These are phyloP conservation scores for Asterophora parasitica DNA, from an alignment of 768 basidiomycete genomes.

Conservation along the genomic window DNA sequence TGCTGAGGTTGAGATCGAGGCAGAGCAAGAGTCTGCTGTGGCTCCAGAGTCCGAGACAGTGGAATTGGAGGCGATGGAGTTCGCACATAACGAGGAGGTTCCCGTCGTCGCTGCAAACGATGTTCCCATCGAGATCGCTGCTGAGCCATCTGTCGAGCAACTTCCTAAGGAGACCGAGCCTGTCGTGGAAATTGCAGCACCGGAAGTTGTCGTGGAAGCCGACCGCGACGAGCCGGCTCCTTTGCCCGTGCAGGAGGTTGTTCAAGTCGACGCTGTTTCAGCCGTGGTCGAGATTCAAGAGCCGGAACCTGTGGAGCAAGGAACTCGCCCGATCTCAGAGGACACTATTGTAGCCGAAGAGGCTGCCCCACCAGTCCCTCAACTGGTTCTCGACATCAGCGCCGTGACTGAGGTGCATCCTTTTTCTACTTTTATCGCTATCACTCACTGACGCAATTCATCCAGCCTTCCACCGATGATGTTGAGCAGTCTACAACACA, in stretches of 20 bases:
- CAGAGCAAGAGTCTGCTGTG: neutral
- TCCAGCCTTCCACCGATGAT: slow-evolving; percentile 2
- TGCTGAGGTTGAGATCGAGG: slow-evolving; percentile 1
- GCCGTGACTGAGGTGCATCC: slow-evolving; percentile 8
- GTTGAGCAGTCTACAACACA: slow-evolving; percentile 1
- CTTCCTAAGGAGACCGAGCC: neutral
- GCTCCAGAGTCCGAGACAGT: neutral
- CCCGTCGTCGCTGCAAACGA: neutral
- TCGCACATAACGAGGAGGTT: slow-evolving; percentile 11
- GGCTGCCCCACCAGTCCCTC: slow-evolving; percentile 3
- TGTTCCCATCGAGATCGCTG: neutral
- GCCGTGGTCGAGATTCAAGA: neutral
- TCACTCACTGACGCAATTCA: neutral
- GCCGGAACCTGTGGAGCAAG: neutral
- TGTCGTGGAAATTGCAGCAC: neutral
- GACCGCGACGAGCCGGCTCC: neutral
- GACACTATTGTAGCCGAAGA: neutral
- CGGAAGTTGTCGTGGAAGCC: neutral
- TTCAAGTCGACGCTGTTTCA: neutral
- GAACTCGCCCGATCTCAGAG: neutral
- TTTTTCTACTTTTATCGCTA: neutral
- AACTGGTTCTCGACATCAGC: slow-evolving; percentile 7
- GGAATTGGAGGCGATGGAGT: slow-evolving; percentile 14
- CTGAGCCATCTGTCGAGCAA: neutral
- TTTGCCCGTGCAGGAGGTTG: neutral